Evolutionary conservation across 1,284 basidiomycete genomes (phyloP).

Genomic region (Uromyces viciae-fabae): DNA sequence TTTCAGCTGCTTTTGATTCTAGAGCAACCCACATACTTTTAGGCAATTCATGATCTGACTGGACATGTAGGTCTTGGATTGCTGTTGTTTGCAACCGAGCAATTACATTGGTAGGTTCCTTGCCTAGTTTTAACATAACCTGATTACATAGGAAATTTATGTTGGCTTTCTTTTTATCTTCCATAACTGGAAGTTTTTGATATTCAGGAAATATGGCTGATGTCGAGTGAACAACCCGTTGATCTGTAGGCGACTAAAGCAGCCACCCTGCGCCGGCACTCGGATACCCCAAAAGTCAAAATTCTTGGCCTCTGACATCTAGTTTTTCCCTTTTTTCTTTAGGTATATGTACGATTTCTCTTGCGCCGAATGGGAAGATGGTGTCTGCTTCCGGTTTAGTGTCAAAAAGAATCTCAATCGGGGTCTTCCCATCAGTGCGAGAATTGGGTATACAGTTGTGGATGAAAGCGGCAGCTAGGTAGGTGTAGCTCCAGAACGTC

Average conservation of each 20-base stretch:
- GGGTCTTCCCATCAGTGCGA: background rate
- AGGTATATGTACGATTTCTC: background rate
- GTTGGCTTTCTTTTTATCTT: background rate
- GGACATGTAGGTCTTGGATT: too few relatives aligned
- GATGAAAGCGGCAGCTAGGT: background rate
- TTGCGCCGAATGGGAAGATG: background rate
- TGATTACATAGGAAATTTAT: background rate
- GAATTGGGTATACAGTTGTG: conserved; percentile 17
- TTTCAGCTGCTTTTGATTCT: too few relatives aligned
- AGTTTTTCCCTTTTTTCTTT: background rate
- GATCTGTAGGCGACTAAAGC: background rate
- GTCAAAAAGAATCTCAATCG: background rate
- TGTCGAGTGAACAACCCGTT: background rate
- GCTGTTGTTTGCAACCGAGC: too few relatives aligned
- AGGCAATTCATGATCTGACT: too few relatives aligned
- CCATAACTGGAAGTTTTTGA: background rate
- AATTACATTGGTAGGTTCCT: background rate
- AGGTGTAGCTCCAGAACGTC: background rate
- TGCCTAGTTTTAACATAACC: background rate
- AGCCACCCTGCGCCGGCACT: background rate
- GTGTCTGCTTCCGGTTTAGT: too few relatives aligned
- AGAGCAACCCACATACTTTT: too few relatives aligned
- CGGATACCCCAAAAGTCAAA: background rate
- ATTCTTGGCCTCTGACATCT: background rate
- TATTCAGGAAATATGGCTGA: background rate